Conservation (phyloP, 2,329 filamentous ascomycete genomes). For the Talaromyces sp. region DNA sequence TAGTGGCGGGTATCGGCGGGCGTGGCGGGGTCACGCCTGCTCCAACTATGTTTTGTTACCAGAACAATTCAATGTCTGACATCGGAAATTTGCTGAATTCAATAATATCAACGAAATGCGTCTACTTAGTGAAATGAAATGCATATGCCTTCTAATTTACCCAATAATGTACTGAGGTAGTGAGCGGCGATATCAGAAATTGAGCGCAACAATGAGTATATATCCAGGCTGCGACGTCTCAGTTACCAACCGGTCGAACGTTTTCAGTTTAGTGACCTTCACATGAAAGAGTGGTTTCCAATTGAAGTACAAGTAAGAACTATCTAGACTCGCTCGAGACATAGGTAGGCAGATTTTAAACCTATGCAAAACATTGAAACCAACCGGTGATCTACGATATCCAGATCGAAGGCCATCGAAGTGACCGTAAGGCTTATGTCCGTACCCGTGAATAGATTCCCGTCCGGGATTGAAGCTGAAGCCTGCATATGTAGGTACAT, state of each 20-base stretch:
- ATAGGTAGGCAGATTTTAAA: neutral
- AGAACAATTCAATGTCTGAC: neutral
- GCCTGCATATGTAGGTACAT: too few species aligned
- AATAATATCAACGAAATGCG: neutral
- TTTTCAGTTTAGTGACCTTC: neutral
- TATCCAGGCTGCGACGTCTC: neutral
- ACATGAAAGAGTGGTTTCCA: neutral
- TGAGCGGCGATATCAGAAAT: neutral
- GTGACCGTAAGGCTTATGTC: neutral
- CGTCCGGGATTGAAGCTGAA: neutral
- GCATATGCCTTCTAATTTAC: neutral
- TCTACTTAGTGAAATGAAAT: neutral
- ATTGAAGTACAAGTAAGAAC: too few species aligned
- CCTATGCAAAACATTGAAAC: neutral
- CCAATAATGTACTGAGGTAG: too few species aligned
- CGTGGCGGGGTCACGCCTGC: slow-evolving; percentile 11
- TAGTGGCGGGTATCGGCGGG: slow-evolving; percentile 10
- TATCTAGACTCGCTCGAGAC: too few species aligned
- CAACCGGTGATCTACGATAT: neutral
- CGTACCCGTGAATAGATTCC: neutral
- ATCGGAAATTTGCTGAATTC: neutral
- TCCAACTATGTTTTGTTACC: neutral
- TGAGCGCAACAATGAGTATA: neutral
- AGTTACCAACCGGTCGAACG: neutral
- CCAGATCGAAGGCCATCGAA: neutral